A percentile compares a stretch with the other conserved stretches of the same genome.
phyloP scores from a whole-genome alignment of 768 basidiomycete genomes.

The Chalciporus piperatus region DNA sequence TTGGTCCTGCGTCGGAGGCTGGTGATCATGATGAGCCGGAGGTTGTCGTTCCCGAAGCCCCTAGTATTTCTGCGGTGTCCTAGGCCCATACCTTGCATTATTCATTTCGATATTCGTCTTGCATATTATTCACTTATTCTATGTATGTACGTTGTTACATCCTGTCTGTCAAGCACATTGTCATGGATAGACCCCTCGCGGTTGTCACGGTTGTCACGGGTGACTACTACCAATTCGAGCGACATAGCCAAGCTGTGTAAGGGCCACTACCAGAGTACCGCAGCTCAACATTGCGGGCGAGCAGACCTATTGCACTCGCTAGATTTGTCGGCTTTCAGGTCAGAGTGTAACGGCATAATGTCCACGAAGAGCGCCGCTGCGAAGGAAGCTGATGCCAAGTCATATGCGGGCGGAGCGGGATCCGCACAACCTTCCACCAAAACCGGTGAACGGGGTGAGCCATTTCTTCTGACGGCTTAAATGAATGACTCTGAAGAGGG shows the following conservation, averaged over 20 bases:
- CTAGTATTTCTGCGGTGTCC: slow-evolving; percentile 14
- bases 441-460: slow-evolving; percentile 32
- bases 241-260: too few relatives aligned
- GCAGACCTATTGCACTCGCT: slow-evolving; percentile 4
- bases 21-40: slow-evolving; percentile 51
- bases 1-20: slow-evolving; percentile 49
- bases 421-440: slow-evolving; percentile 17
- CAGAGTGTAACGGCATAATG: slow-evolving; percentile 13
- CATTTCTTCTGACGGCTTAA: neutral
- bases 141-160: neutral
- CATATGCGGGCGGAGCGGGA: slow-evolving; percentile 7
- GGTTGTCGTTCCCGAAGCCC: slow-evolving; percentile 21
- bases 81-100: slow-evolving; percentile 13
- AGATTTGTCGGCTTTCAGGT: neutral
- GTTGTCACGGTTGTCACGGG: slow-evolving; percentile 18
- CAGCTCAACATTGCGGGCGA: neutral
- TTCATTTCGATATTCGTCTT: slow-evolving; percentile 1
- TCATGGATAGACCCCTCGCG: too few relatives aligned
- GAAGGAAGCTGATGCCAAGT: slow-evolving; percentile 20
- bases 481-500: neutral
- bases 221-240: slow-evolving; percentile 16
- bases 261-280: too few relatives aligned
- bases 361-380: slow-evolving; percentile 10
- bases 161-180: too few relatives aligned
- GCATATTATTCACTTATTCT: slow-evolving; percentile 13